Conservation (phyloP, 495 filamentous ascomycete species). For the Penicillium canescens region DNA sequence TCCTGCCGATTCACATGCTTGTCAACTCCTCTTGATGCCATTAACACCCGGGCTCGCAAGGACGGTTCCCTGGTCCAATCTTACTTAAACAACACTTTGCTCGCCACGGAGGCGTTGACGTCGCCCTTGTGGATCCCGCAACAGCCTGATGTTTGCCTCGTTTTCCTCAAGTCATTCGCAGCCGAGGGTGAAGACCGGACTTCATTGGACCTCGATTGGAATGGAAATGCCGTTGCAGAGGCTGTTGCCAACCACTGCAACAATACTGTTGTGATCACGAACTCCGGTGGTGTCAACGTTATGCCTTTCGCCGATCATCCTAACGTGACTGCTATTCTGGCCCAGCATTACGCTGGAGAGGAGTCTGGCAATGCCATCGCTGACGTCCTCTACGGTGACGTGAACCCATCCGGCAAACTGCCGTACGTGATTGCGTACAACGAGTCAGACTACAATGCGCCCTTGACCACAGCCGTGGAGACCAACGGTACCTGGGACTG, state of each 20-base stretch:
- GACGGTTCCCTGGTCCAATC: constrained; percentile 45
- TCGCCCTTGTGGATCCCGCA: constrained; percentile 19
- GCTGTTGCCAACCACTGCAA: constrained; percentile 55
- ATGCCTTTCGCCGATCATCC: constrained; percentile 61
- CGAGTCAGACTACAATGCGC: constrained; percentile 65
- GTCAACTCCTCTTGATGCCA: constrained; percentile 58
- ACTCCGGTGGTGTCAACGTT: constrained; percentile 60
- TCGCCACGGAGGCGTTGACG: constrained; percentile 44
- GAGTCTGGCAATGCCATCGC: constrained; percentile 58
- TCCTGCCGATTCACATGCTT: constrained; percentile 50
- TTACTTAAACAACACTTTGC: constrained; percentile 37
- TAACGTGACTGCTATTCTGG: constrained; percentile 64
- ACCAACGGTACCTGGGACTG: constrained; percentile 41
- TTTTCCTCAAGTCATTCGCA: constrained; percentile 56
- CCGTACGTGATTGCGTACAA: constrained; percentile 71
- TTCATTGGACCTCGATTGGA: constrained; percentile 43
- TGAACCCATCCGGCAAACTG: constrained; percentile 62
- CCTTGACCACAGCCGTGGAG: constrained; percentile 45
- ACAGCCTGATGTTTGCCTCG: constrained; percentile 59
- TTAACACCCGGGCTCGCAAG: constrained; percentile 54
- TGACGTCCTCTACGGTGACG: constrained; percentile 59
- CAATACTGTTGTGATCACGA: constrained; percentile 64
- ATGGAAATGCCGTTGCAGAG: constrained; percentile 56
- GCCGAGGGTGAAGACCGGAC: constrained; percentile 57
- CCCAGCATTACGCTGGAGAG: constrained; percentile 62